A percentile compares a stretch with the other conserved stretches of the same genome.
These are phyloP conservation scores for Yarrowia hollandica DNA, from an alignment of 805 yeast species.

Conservation along the genomic window DNA sequence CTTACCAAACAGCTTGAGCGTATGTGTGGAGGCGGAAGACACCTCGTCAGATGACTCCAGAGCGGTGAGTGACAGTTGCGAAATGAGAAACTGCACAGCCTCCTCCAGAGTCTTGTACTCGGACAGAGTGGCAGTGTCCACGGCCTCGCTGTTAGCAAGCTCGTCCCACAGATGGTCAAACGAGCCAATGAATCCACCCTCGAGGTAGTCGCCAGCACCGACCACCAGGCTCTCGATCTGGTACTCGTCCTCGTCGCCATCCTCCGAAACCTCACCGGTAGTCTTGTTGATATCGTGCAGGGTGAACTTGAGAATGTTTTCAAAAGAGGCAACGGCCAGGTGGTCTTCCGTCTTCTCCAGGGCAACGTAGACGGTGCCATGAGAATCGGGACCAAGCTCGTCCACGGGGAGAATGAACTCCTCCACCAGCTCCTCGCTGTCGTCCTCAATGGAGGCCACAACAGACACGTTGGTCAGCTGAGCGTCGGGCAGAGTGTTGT, in stretches of 20 bases:
- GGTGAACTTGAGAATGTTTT: constrained; percentile 68
- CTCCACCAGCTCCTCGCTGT: constrained; percentile 58
- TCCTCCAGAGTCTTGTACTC: constrained; percentile 52
- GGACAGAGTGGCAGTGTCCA: constrained; percentile 67
- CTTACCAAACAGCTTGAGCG: constrained; percentile 80
- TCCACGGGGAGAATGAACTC: constrained; percentile 75
- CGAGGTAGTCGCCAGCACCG: constrained; percentile 76
- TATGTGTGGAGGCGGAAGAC: constrained; percentile 62
- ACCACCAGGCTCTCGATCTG: constrained; percentile 79
- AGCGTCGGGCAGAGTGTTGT: constrained; percentile 79
- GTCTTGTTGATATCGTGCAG: constrained; percentile 77
- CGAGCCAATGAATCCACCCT: constrained; percentile 74
- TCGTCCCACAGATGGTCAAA: constrained; percentile 75
- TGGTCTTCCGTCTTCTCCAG: constrained; percentile 57
- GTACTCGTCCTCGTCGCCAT: constrained; percentile 91
- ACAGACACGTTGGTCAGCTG: constrained; percentile 76
- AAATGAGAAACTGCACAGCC: constrained; percentile 55
- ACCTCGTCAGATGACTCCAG: constrained; percentile 65
- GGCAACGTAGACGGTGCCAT: constrained; percentile 77
- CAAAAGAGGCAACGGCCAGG: constrained; percentile 50
- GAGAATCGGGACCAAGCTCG: constrained; percentile 65
- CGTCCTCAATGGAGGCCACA: constrained; percentile 42
- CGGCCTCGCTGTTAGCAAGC: constrained; percentile 53
- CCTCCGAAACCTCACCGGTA: constrained; percentile 68
- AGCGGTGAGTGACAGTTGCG: constrained; percentile 63